Base-by-base conservation (phyloP, 1,139 yeast genomes). In the Martiniozyma asiatica region DNA sequence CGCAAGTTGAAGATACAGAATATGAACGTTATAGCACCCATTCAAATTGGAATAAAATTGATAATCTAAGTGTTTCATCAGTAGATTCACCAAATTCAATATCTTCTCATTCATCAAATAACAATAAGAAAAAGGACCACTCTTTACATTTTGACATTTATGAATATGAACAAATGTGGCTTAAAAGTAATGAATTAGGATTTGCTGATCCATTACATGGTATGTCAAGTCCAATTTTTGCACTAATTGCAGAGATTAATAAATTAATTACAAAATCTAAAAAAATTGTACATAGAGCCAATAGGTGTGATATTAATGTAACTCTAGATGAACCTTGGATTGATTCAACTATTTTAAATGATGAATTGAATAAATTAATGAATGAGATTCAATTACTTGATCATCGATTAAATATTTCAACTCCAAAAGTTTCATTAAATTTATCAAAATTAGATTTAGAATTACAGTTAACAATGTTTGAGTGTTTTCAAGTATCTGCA, bases 201-300 rank as follows among this genome's bases (percentile, higher is more conserved):
- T 47, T 47, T 26, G 55, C 76, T 28, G 81, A 77, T 50, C 82
- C 93, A 0, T 57, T 80, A 29, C 67, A 77, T 36, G 92, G 92
- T 2, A 66, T 80, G 18, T 75, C 82, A 20, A 73, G 79, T 41
- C 74, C 75, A 4, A 54, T 81, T 16, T 76, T 72, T 47, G 60
- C 67, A 24, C 56, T 75, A 12, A 62, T 81, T 36, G 89, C 87
- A 8, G 80, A 77, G 36, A 75, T 80, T 22, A 38, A 37, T 15
- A 36, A 37, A 26, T 20, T 37, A 13, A 24, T 26, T 11, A 35
- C 31, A 22, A 34, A 72, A 67, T 36, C 63, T 65, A 32, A 65
- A 62, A 39, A 56, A 51, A 20, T 45, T n/a, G n/a, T n/a, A n/a
- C n/a, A n/a, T n/a, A n/a, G n/a, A n/a, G n/a, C n/a, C n/a, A n/a